Conservation (phyloP, 768 basidiomycete species). For the Psilocybe tampanensis region DNA sequence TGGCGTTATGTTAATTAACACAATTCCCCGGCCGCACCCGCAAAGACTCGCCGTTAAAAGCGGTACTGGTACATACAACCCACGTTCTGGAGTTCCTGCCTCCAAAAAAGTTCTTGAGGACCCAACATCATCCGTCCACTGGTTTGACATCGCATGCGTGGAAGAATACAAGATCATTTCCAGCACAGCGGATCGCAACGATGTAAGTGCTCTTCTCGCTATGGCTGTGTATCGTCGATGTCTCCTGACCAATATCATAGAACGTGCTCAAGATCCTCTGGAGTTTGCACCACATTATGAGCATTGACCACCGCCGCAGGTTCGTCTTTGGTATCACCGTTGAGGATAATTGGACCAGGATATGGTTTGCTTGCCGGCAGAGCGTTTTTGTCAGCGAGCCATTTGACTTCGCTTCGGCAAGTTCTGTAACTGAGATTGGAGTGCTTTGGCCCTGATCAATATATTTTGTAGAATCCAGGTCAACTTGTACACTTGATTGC, state of each 20-base stretch:
- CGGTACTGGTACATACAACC: no score
- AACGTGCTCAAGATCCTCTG: neutral
- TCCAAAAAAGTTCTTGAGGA: no score
- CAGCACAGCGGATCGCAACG: neutral
- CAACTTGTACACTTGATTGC: neutral
- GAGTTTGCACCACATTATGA: conserved; percentile 2
- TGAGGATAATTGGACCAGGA: neutral
- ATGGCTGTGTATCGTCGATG: neutral
- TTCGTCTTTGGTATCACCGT: conserved; percentile 7
- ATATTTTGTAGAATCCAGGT: neutral
- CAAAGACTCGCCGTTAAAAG: no score
- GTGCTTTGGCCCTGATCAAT: no score
- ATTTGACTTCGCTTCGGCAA: neutral
- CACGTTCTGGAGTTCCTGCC: no score
- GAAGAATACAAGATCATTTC: neutral
- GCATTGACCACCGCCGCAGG: neutral
- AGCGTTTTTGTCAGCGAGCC: conserved; percentile 1
- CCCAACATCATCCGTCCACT: neutral
- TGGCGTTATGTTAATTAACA: neutral
- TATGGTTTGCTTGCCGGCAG: conserved; percentile 7
- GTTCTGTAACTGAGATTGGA: neutral
- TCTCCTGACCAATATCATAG: neutral
- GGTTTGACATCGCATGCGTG: neutral
- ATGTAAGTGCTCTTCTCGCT: neutral
- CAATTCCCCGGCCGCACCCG: neutral